A percentile compares a stretch with the other conserved stretches of the same genome.
These are phyloP conservation scores for Vicia faba DNA, from an alignment of 306 rosid genomes.

Conservation along the genomic window DNA sequence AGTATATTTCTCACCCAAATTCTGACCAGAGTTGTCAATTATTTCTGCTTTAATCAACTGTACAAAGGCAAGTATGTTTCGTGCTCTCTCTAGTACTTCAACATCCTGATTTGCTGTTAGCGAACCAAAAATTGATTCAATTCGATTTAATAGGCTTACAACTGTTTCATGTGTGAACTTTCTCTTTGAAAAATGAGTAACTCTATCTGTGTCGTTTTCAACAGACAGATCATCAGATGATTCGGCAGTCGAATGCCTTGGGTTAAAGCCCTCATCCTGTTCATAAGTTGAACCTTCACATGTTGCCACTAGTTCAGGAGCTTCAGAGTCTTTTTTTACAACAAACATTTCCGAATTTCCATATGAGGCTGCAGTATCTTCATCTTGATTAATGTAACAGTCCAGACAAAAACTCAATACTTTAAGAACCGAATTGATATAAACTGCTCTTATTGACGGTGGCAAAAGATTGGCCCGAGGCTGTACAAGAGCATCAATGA, in stretches of 20 bases:
- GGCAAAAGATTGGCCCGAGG: slow-evolving; percentile 89
- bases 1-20: slow-evolving; percentile 44
- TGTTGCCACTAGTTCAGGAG: slow-evolving; percentile 45
- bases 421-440: slow-evolving; percentile 79
- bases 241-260: slow-evolving; percentile 46
- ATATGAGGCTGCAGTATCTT: slow-evolving; percentile 26
- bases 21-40: slow-evolving; percentile 40
- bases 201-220: slow-evolving; percentile 41
- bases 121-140: slow-evolving; percentile 61
- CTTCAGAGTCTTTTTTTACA: slow-evolving; percentile 40
- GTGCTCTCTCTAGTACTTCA: slow-evolving; percentile 82
- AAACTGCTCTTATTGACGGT: slow-evolving; percentile 71
- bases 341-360: slow-evolving; percentile 36
- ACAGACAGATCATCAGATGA: slow-evolving; percentile 45
- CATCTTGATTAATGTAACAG: slow-evolving; percentile 56
- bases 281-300: slow-evolving; percentile 40
- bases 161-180: slow-evolving; percentile 52
- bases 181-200: slow-evolving; percentile 36
- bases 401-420: slow-evolving; percentile 63
- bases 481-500: slow-evolving; percentile 85
- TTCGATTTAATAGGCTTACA: slow-evolving; percentile 51
- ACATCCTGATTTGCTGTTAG: slow-evolving; percentile 67
- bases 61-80: slow-evolving; percentile 62
- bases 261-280: slow-evolving; percentile 58
- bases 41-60: slow-evolving; percentile 60